Percentiles rank a stretch among this genome's conserved stretches.
Conservation (phyloP, 2,329 filamentous ascomycete genomes). For the Xylaria digitata region DNA sequence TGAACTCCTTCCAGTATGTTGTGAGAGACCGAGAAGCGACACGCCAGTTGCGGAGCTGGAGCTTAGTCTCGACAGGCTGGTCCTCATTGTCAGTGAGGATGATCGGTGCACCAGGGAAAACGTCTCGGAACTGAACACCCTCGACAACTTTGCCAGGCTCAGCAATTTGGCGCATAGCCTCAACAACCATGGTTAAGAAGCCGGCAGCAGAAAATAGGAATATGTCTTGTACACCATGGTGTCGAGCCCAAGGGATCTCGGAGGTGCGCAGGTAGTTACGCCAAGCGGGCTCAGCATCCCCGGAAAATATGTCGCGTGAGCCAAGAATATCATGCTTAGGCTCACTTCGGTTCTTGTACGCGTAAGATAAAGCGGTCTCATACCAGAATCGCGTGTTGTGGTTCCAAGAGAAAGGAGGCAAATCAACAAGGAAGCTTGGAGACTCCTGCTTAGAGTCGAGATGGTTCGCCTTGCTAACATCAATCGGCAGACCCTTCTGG, state of each 20-base stretch:
- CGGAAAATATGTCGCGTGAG: slow-evolving; percentile 46
- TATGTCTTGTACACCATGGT: slow-evolving; percentile 61
- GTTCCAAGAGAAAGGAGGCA: slow-evolving; percentile 61
- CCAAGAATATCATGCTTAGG: slow-evolving; percentile 56
- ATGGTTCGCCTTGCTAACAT: slow-evolving; percentile 50
- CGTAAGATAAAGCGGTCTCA: slow-evolving; percentile 51
- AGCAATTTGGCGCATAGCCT: slow-evolving; percentile 50
- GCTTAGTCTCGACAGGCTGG: slow-evolving; percentile 45
- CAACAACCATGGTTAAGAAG: slow-evolving; percentile 52
- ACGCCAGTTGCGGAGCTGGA: slow-evolving; percentile 47
- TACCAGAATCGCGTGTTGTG: slow-evolving; percentile 56
- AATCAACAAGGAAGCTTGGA: slow-evolving; percentile 49
- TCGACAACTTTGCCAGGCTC: slow-evolving; percentile 43
- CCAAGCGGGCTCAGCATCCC: slow-evolving; percentile 51
- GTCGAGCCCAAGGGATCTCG: slow-evolving; percentile 58
- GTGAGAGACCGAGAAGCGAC: slow-evolving; percentile 45
- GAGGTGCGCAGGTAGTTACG: slow-evolving; percentile 51
- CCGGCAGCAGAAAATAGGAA: slow-evolving; percentile 61
- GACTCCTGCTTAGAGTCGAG: slow-evolving; percentile 46
- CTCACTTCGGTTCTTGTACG: slow-evolving; percentile 50
- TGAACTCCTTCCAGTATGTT: slow-evolving; percentile 48
- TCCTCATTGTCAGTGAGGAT: slow-evolving; percentile 45
- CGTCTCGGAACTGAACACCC: slow-evolving; percentile 50
- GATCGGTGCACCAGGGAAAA: slow-evolving; percentile 45
- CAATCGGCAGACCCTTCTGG: slow-evolving; percentile 49